Percentiles rank a stretch among this genome's conserved stretches.
These are phyloP conservation scores for Caulochytrium protostelioides DNA, from an alignment of 371 early-diverging fungal species.

Conservation along the genomic window DNA sequence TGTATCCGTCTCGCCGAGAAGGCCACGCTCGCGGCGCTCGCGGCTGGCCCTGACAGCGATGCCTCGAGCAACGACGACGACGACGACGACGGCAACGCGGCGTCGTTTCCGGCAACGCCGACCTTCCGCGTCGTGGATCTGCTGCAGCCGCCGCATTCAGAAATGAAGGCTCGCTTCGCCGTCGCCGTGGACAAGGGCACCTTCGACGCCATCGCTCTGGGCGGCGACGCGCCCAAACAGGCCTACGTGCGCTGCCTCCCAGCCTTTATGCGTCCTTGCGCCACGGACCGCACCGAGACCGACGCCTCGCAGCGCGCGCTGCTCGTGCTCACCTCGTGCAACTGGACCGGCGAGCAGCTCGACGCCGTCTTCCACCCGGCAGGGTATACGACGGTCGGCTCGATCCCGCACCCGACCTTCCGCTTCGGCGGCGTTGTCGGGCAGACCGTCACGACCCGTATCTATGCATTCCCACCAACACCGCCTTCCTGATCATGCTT, in stretches of 20 bases:
- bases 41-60: too few species aligned
- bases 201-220: constrained; percentile 68
- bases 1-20: constrained; percentile 46
- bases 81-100: too few species aligned
- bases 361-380: constrained; percentile 26
- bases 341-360: constrained; percentile 76
- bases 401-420: constrained; percentile 58
- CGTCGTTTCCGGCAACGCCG: too few species aligned
- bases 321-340: constrained; percentile 72
- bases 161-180: constrained; percentile 25
- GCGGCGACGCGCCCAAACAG: neutral
- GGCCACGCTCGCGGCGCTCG: too few species aligned
- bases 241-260: too few species aligned
- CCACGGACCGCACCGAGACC: neutral
- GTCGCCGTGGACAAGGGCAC: constrained; percentile 78
- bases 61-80: constrained; percentile 21
- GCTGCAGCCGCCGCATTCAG: too few species aligned
- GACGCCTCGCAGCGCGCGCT: constrained; percentile 17
- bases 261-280: neutral
- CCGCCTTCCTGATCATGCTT: too few species aligned
- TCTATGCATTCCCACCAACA: too few species aligned
- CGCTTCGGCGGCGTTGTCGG: constrained; percentile 70
- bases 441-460: too few species aligned
- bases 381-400: constrained; percentile 40
- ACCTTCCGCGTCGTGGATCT: constrained; percentile 25